Evolutionary conservation across 2,329 filamentous ascomycete species (phyloP), one percentile per base, ranked within the genome.

Genomic region (Claviceps sp.): DNA sequence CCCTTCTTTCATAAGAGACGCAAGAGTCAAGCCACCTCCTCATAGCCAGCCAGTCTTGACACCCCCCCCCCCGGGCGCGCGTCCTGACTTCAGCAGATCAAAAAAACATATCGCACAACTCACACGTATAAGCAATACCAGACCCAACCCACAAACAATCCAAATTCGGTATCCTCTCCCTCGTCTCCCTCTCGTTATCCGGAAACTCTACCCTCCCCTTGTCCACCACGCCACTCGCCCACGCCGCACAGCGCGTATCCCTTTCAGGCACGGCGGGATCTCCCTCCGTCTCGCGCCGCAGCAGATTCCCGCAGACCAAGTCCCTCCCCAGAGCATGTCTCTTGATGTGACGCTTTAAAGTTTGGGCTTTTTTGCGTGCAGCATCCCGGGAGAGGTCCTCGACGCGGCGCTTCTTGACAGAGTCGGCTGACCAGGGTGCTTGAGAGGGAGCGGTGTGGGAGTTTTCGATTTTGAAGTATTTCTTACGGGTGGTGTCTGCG

Each of bases 381-480:
- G 58, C 62, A 44, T 59, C 51, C 1, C 60, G 60, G 5, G 63
- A 62, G 22, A 64, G 64, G 38, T 75, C 69, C 37, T 76, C 69
- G 3, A 69, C 55, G 54, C 73, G 73, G 50, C 78, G 78, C 56
- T 71, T 72, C 65, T 79, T 82, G 52, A 84, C 76, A 6, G 73
- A 72, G 46, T 77, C 70, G n/a, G 71, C 67, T 8, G 81, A 79
- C 68, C 81, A 85, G 16, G 72, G 65, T 0, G 75, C 70, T 7
- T 63, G 65, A 1, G 68, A 56, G 0, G 79, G 73, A 0, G 78
- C 78, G 16, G 72, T 72, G 51, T 76, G 72, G 41, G 77, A 71
- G 46, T 72, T 75, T 61, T 84, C 78, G 48, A 86, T 76, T 59
- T 79, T 82, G 65, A 86, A 87, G 60, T 86, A 87, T 56, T 79